These are phyloP conservation scores for Talaromyces trachyspermus DNA, from an alignment of 495 filamentous ascomycete species.

Conservation along the genomic window DNA sequence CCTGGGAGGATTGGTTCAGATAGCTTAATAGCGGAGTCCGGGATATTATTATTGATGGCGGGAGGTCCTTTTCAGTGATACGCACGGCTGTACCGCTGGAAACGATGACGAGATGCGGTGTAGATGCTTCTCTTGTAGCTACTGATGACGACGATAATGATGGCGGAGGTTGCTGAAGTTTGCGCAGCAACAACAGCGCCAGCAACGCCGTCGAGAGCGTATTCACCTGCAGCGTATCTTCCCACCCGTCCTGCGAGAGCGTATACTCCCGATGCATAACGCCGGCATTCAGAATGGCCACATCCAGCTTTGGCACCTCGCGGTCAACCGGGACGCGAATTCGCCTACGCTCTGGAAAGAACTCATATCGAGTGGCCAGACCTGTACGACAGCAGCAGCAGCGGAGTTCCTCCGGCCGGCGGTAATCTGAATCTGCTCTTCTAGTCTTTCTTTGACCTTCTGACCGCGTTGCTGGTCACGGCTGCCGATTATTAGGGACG, in stretches of 20 bases:
- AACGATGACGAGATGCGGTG: constrained; percentile 31
- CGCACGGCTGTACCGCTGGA: constrained; percentile 37
- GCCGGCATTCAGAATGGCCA: constrained; percentile 42
- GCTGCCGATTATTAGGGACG: constrained; percentile 34
- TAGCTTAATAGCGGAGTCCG: constrained; percentile 20
- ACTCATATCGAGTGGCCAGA: constrained; percentile 50
- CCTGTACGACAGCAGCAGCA: constrained; percentile 39
- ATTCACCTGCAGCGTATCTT: constrained; percentile 52
- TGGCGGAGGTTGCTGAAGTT: constrained; percentile 23
- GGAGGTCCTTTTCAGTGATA: constrained; percentile 27
- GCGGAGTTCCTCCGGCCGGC: no score
- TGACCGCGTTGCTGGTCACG: constrained; percentile 39
- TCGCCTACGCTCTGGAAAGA: constrained; percentile 40
- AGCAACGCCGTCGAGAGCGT: constrained; percentile 50
- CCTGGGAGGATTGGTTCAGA: constrained; percentile 22
- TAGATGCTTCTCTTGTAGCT: constrained; percentile 5
- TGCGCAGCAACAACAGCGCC: constrained; percentile 48
- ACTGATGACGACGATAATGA: no score
- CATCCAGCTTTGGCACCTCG: constrained; percentile 31
- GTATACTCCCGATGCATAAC: constrained; percentile 30
- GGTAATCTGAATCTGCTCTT: constrained; percentile 30
- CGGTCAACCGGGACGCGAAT: constrained; percentile 36
- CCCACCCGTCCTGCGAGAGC: constrained; percentile 40
- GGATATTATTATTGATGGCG: constrained; percentile 13
- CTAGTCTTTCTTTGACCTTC: constrained; percentile 37